These are phyloP conservation scores for Neofusicoccum parvum DNA, from an alignment of 2,329 filamentous ascomycete genomes.

Conservation along the genomic window DNA sequence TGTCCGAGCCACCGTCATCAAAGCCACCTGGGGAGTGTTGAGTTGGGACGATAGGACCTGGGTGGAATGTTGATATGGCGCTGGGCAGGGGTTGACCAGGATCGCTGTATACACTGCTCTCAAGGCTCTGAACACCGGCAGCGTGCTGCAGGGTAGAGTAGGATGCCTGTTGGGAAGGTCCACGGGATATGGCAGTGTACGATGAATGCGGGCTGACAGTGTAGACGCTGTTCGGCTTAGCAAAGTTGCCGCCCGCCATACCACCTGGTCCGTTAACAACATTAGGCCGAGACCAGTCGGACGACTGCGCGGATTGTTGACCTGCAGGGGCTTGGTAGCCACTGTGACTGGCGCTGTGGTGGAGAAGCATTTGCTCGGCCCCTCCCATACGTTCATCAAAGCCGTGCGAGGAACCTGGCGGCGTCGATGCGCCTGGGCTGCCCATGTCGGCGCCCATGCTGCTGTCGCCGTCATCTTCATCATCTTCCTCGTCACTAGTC, in stretches of 20 bases:
- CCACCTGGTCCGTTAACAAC: neutral
- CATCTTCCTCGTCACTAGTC: slow-evolving; percentile 21
- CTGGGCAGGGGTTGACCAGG: slow-evolving; percentile 6
- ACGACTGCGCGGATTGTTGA: neutral
- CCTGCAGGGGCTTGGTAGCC: neutral
- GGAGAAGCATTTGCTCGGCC: slow-evolving; percentile 6
- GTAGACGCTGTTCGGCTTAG: slow-evolving; percentile 2
- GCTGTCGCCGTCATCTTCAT: slow-evolving; percentile 15
- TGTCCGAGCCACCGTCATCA: slow-evolving; percentile 32
- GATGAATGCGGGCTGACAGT: neutral
- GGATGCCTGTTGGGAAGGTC: slow-evolving; percentile 5
- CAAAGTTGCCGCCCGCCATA: slow-evolving; percentile 7
- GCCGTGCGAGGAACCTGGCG: slow-evolving; percentile 15
- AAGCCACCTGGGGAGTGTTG: slow-evolving; percentile 29
- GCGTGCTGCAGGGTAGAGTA: slow-evolving; percentile 7
- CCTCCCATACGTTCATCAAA: slow-evolving; percentile 2
- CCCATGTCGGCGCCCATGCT: neutral
- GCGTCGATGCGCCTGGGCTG: neutral
- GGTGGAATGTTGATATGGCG: slow-evolving; percentile 25
- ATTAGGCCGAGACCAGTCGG: neutral
- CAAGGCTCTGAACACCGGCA: slow-evolving; percentile 8
- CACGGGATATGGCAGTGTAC: neutral
- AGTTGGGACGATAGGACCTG: slow-evolving; percentile 32
- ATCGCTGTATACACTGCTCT: slow-evolving; percentile 12
- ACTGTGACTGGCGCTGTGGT: slow-evolving; percentile 13